Evolutionary conservation across 805 yeast species (phyloP).

Genomic region (Wickerhamiella sergipiensis): DNA sequence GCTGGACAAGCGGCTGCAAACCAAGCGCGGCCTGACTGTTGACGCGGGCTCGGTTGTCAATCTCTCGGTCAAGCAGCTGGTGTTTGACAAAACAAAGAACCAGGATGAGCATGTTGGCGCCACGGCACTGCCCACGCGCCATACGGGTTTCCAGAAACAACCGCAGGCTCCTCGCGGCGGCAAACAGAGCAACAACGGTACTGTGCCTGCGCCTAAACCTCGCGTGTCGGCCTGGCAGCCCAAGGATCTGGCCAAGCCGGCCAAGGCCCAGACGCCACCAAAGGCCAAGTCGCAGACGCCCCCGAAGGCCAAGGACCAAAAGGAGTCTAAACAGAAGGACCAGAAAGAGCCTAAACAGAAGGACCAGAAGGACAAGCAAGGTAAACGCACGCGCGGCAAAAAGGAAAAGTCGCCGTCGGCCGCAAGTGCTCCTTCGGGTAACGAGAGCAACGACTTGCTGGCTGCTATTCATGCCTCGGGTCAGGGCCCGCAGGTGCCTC

Average conservation of each 20-base stretch:
- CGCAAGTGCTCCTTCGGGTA: too few relatives aligned
- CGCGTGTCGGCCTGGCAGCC: neutral
- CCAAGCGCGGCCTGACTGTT: slow-evolving; percentile 73
- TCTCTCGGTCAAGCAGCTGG: slow-evolving; percentile 57
- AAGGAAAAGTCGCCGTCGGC: too few relatives aligned
- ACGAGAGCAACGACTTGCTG: neutral
- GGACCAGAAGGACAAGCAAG: too few relatives aligned
- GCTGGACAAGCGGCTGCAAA: slow-evolving; percentile 59
- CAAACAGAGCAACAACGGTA: neutral
- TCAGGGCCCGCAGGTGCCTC: too few relatives aligned
- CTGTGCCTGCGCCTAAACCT: neutral
- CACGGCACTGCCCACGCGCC: neutral
- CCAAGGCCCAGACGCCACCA: neutral
- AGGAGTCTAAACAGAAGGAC: too few relatives aligned
- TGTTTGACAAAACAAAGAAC: slow-evolving; percentile 56
- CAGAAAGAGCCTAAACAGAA: too few relatives aligned
- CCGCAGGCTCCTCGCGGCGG: neutral
- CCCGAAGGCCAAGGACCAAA: neutral
- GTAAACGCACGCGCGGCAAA: too few relatives aligned
- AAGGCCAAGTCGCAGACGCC: neutral
- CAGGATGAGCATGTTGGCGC: neutral
- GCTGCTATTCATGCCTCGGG: neutral
- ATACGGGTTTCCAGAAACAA: neutral
- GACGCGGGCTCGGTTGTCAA: slow-evolving; percentile 75
- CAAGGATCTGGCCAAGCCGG: neutral